These are phyloP conservation scores for Kwoniella dendrophila DNA, from an alignment of 768 basidiomycete species.

Conservation along the genomic window DNA sequence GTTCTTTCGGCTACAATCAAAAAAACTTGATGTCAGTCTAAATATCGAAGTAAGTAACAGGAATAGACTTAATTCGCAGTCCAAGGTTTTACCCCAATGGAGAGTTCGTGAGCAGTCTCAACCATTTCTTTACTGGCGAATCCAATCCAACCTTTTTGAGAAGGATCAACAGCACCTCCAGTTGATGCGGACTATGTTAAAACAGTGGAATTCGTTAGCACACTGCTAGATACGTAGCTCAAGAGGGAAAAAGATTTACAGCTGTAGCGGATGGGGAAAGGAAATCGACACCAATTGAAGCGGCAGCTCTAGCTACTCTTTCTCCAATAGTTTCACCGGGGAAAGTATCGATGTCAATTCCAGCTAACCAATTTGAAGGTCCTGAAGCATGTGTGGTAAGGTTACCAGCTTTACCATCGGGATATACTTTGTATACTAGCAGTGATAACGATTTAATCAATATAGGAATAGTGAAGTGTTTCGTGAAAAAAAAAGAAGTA, in stretches of 20 bases:
- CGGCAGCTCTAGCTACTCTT: constrained; percentile 71
- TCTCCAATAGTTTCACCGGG: constrained; percentile 64
- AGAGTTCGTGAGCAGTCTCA: constrained; percentile 67
- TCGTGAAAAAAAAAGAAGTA: neutral
- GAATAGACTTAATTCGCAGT: constrained; percentile 56
- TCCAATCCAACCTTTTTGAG: constrained; percentile 59
- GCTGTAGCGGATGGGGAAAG: constrained; percentile 66
- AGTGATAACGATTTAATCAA: constrained; percentile 16
- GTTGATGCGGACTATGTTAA: constrained; percentile 51
- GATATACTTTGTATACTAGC: constrained; percentile 41
- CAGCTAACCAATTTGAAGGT: constrained; percentile 70
- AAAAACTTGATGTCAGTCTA: too few relatives aligned
- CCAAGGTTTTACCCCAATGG: constrained; percentile 73
- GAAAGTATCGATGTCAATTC: constrained; percentile 67
- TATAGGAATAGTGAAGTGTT: constrained; percentile 53
- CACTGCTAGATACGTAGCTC: neutral
- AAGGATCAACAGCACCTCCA: constrained; percentile 58
- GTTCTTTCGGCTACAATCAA: constrained; percentile 61
- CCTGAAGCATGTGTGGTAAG: constrained; percentile 55
- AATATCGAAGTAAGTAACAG: neutral
- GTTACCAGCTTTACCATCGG: constrained; percentile 32
- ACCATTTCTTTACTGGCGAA: constrained; percentile 75
- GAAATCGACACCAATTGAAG: constrained; percentile 66
- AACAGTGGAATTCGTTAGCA: neutral
- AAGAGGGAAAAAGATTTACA: constrained; percentile 5